Evolutionary conservation across 805 yeast species (phyloP), one percentile per base, ranked within the genome.

Genomic region (Saccharomycopsis sp.): DNA sequence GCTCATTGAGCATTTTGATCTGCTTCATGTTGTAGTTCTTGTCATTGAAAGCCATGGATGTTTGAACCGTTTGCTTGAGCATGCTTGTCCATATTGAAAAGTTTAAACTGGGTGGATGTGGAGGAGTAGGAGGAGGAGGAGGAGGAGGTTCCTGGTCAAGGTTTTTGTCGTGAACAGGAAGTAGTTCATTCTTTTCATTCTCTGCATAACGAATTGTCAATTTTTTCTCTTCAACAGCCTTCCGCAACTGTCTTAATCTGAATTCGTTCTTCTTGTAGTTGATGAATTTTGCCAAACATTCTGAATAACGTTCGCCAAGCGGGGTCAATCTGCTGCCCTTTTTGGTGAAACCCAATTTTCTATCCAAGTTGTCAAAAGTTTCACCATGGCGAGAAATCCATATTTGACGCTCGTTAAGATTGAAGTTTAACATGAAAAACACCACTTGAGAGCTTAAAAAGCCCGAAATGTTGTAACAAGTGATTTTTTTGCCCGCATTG

Each of bases 341-440:
- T 25, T 34, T 39, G 5, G 41, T 25, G 20, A 96, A 96, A 7
- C 98, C 97, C 50, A 89, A 84, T 41, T 75, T 68, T 4, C 97
- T 97, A 39, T 64, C 55, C 15, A 86, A 77, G 56, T 89, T 92
- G 56, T 87, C 96, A 29, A 72, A 71, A 49, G 88, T 77, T 61
- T 89, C 97, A 38, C 97, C 98, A 54, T 88, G 96, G 48, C 97
- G 73, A 1, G 96, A 77, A 48, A 89, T 83, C 89, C 96, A 89
- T 39, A 89, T 87, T 58, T 88, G 95, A 45, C 97, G 72, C 57
- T 84, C 92, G 44, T 81, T 74, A 29, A 92, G 66, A 56, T 92
- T 89, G 72, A 89, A 89, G 53, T 86, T 86, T 46, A 89, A 67
- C 51, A 89, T 64, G 64, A 86, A 92, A 56, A 85, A 89, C 29